Evolutionary conservation across 2,329 filamentous ascomycete species (phyloP), one percentile per base, ranked within the genome.

Genomic region (Hypoxylon sp.): DNA sequence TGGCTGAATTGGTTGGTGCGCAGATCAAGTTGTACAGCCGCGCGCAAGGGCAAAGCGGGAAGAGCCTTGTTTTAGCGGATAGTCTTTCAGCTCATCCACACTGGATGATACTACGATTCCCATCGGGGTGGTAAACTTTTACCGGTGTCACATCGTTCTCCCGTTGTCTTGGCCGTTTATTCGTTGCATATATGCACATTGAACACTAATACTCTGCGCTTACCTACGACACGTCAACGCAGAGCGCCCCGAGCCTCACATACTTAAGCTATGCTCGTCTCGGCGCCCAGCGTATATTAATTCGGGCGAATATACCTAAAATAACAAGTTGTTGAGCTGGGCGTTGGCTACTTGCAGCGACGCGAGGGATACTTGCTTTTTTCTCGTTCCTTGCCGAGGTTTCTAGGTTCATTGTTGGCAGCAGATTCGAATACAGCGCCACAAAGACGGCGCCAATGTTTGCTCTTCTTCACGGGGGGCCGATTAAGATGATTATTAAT

Each of bases 111-210:
- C 49, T 44, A 44, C 3, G 40, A 59, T 37, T 61, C 53, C 66
- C 66, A 37, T 66, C 59, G 22, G 59, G 13, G 59, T 55, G 67
- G 67, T 69, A 64, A 68, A 64, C 51, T 68, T 62, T 70, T 67
- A n/a, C 64, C 68, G 54, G 64, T 62, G 64, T 63, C 13, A 68
- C 68, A 56, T 67, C 37, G 44, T 37, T 37, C 31, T 63, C 66
- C 65, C 51, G 58, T 30, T 40, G 17, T 31, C 63, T 57, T 46
- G 54, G 46, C 35, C 14, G 25, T 44, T 11, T 44, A 22, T 8
- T 44, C 40, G 33, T 14, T 37, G 33, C 11, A 14, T 17, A 17
- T 2, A 11, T 22, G 13, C 20, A 20, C 20, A 20, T 20, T 20
- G 20, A 57, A 13, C n/a, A 37, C 2, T 37, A 27, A 13, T 27